Conservation (phyloP, 768 basidiomycete genomes). For the Lactarius hengduanensis region DNA sequence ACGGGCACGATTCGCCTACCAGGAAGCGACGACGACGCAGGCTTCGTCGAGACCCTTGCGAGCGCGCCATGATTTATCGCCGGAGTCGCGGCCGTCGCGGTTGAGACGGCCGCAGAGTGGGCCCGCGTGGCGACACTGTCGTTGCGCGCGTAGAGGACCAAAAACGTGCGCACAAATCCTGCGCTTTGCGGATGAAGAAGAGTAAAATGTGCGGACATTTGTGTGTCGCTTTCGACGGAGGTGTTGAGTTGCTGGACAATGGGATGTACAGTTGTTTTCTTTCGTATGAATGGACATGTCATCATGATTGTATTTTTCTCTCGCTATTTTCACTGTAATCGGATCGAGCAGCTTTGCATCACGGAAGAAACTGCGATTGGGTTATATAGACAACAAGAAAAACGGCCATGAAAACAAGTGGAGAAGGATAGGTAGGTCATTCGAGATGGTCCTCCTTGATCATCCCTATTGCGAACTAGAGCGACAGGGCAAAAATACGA, state of each 20-base stretch:
- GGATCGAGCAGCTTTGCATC: constrained; percentile 9
- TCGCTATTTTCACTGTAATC: neutral
- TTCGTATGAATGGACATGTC: neutral
- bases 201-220: neutral
- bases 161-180: constrained; percentile 78
- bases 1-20: constrained; percentile 82
- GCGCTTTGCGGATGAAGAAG: constrained; percentile 77
- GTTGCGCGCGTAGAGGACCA: constrained; percentile 53
- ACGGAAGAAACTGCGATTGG: neutral
- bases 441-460: constrained; percentile 98
- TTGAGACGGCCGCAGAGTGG: constrained; percentile 57
- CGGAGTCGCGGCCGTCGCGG: constrained; percentile 72
- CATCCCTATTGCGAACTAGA: constrained; percentile 92
- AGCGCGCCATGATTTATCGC: constrained; percentile 89
- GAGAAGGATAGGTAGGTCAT: constrained; percentile 32
- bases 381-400: constrained; percentile 12
- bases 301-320: neutral
- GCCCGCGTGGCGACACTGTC: constrained; percentile 41
- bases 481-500: neutral
- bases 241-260: neutral
- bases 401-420: neutral
- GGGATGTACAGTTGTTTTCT: constrained; percentile 1
- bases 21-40: constrained; percentile 46
- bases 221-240: neutral
- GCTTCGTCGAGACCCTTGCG: constrained; percentile 67